Evolutionary conservation across 345 rosid species (phyloP).

Genomic region (Lepidium sativum): DNA sequence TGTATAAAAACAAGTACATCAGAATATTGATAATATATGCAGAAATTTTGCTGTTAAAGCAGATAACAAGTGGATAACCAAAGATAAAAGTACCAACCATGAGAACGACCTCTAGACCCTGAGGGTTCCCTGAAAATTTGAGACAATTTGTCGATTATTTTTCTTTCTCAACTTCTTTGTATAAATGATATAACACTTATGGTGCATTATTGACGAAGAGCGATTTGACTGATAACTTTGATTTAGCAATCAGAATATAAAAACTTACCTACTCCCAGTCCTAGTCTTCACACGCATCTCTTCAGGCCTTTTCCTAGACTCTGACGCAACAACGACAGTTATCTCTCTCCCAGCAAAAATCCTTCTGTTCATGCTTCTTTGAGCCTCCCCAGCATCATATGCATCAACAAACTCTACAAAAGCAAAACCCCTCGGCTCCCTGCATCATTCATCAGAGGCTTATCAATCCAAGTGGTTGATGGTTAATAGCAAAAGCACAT

Average conservation of each 20-base stretch:
- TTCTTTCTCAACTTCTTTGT: neutral
- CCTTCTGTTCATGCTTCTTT: slow-evolving; percentile 79
- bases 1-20: neutral
- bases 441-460: slow-evolving; percentile 23
- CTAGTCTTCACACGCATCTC: slow-evolving; percentile 90
- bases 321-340: slow-evolving; percentile 84
- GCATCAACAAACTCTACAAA: slow-evolving; percentile 96
- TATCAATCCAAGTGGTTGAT: slow-evolving; percentile 15
- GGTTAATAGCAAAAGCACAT: slow-evolving; percentile 7
- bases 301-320: slow-evolving; percentile 92
- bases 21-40: neutral
- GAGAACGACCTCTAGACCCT: slow-evolving; percentile 51
- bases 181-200: neutral
- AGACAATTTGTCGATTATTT: neutral
- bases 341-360: slow-evolving; percentile 82
- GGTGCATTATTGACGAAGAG: neutral
- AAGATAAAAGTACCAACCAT: slow-evolving; percentile 42
- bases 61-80: neutral
- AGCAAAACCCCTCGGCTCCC: slow-evolving; percentile 96
- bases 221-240: neutral
- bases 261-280: slow-evolving; percentile 36
- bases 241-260: neutral
- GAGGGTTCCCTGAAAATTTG: slow-evolving; percentile 52
- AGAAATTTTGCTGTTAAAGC: neutral
- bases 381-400: slow-evolving; percentile 83